Base-by-base conservation (phyloP, 2,329 filamentous ascomycete genomes). In the Cadophora sp. region DNA sequence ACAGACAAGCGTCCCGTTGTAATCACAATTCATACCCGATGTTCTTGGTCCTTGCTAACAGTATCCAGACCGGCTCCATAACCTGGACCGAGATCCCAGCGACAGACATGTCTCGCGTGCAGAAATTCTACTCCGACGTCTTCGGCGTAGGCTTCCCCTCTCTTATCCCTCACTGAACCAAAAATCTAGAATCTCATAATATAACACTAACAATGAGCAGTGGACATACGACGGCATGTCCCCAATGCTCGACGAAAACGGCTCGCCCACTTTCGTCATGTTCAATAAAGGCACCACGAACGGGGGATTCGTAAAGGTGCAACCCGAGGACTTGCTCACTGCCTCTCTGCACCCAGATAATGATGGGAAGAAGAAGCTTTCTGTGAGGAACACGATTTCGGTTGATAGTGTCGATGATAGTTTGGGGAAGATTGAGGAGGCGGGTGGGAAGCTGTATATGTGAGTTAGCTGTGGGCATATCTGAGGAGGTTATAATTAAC, bases 21-120 rank as follows among this genome's bases (percentile, higher is more conserved):
- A 31, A 31, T 19, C 12, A 31, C 12, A 31, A 31, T n/a, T 24
- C 11, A 24, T 14, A 19, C 16, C 9, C 40, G 14, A 37, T 37
- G 34, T 43, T 34, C 16, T 22, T 34, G 12, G 1, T 22, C 27
- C 24, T 63, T 11, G n/a, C 61, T 63, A 12, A 63, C 61, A 37
- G 14, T 19, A n/a, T 24, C 5, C 16, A 63, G 61, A 19, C 48
- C 34, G 50, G 50, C 34, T n/a, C 29, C 8, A 67, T 69, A 46
- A 65, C 61, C 72, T 82, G 79, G 79, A 76, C 80, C 56, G 78
- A 82, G 65, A 72, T 82, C 16, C 80, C 80, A n/a, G 78, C 79
- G 62, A 73, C 69, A 31, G 75, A 81, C 69, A 66, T 80, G 16
- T 58, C 68, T 34, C 76, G 80, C 34, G 80, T 78, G 64, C 75